Percentiles rank a stretch among this genome's conserved stretches.
Conservation (phyloP, 176 grass and related monocot species). For the Leersia perrieri region DNA sequence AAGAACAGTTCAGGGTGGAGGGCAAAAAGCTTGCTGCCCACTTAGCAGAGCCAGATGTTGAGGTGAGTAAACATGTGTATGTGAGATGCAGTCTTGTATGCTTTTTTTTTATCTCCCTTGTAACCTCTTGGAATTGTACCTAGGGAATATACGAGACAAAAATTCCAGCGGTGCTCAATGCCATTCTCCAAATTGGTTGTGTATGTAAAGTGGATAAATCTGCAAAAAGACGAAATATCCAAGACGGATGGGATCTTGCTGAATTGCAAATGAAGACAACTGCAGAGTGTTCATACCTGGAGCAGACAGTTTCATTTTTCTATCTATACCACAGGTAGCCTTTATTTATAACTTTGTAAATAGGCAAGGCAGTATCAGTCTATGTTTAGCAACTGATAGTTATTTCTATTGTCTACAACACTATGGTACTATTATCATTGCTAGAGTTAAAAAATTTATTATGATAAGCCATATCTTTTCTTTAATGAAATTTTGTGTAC, state of each 20-base stretch:
- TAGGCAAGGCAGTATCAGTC: neutral
- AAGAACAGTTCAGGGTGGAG: slow-evolving; percentile 85
- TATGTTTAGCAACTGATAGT: slow-evolving; percentile 9
- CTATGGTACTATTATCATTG: neutral
- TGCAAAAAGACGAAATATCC: slow-evolving; percentile 53
- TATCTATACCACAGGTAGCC: slow-evolving; percentile 92
- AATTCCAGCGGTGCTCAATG: slow-evolving; percentile 62
- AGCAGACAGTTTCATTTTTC: slow-evolving; percentile 84
- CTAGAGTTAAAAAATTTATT: slow-evolving; percentile 4
- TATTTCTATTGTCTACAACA: slow-evolving; percentile 2
- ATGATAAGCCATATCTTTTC: slow-evolving; percentile 7
- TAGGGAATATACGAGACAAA: slow-evolving; percentile 98
- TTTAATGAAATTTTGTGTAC: neutral
- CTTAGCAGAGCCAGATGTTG: slow-evolving; percentile 91
- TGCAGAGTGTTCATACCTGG: slow-evolving; percentile 89
- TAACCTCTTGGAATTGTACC: slow-evolving; percentile 19
- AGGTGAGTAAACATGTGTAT: slow-evolving; percentile 42
- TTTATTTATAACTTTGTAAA: slow-evolving; percentile 10
- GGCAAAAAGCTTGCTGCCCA: slow-evolving; percentile 88
- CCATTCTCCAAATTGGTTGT: slow-evolving; percentile 90
- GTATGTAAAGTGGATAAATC: slow-evolving; percentile 94
- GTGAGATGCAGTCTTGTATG: slow-evolving; percentile 7
- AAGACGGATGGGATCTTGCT: slow-evolving; percentile 84
- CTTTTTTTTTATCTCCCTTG: neutral
- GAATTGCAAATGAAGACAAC: slow-evolving; percentile 97